These are phyloP conservation scores for Periconia sp. DNA, from an alignment of 2,329 filamentous ascomycete genomes.

Conservation along the genomic window DNA sequence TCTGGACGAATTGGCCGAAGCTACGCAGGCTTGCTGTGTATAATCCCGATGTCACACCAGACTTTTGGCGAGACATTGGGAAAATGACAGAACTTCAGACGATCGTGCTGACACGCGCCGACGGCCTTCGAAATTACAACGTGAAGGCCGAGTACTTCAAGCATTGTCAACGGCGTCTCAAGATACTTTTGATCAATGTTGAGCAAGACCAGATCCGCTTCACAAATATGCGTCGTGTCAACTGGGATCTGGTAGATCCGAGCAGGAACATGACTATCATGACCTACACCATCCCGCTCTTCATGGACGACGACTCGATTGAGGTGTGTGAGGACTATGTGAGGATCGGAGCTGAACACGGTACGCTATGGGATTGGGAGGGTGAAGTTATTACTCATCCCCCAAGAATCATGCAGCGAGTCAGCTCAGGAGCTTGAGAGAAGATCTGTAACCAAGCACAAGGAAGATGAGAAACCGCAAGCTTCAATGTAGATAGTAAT, in stretches of 20 bases:
- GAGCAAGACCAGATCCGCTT: slow-evolving; percentile 19
- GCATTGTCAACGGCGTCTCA: slow-evolving; percentile 16
- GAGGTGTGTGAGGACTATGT: slow-evolving; percentile 52
- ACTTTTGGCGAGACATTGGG: slow-evolving; percentile 37
- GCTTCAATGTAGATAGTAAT: too few species aligned
- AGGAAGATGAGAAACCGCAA: too few species aligned
- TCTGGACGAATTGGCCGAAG: slow-evolving; percentile 54
- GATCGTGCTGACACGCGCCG: slow-evolving; percentile 52
- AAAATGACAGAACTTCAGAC: slow-evolving; percentile 47
- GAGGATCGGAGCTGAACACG: slow-evolving; percentile 49
- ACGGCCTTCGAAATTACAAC: slow-evolving; percentile 43
- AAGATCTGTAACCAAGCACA: too few species aligned
- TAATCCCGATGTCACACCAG: slow-evolving; percentile 46
- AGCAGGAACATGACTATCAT: slow-evolving; percentile 47
- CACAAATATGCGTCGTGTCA: slow-evolving; percentile 24
- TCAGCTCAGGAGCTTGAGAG: slow-evolving; percentile 2
- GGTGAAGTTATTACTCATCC: slow-evolving; percentile 20
- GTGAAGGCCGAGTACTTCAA: slow-evolving; percentile 52
- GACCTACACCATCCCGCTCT: slow-evolving; percentile 49
- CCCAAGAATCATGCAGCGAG: slow-evolving; percentile 4
- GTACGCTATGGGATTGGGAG: slow-evolving; percentile 37
- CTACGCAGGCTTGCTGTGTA: slow-evolving; percentile 54
- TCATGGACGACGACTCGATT: slow-evolving; percentile 47
- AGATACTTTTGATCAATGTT: slow-evolving; percentile 28
- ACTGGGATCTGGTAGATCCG: slow-evolving; percentile 31